Conservation (phyloP, 192 early-diverging fungal genomes). For the Backusella circina region DNA sequence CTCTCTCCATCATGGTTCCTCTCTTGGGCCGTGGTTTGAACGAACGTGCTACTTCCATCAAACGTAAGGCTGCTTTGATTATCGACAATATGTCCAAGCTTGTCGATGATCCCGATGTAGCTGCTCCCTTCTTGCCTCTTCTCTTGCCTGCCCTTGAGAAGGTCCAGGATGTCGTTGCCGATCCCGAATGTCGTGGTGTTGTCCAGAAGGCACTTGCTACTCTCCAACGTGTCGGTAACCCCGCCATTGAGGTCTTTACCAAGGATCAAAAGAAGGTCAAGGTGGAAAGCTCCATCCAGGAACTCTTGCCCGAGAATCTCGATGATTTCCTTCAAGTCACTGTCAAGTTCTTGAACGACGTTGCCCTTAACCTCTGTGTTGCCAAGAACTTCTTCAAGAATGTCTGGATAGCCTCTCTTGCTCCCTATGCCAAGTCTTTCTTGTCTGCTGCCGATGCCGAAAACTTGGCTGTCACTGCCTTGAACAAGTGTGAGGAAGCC, state of each 20-base stretch:
- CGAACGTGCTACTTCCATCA: slow-evolving; percentile 66
- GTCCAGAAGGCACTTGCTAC: slow-evolving; percentile 68
- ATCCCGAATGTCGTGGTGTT: slow-evolving; percentile 73
- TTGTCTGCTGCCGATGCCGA: slow-evolving; percentile 53
- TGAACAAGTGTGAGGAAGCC: slow-evolving; percentile 43
- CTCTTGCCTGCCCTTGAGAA: slow-evolving; percentile 75
- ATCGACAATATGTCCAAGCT: slow-evolving; percentile 93
- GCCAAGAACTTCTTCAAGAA: slow-evolving; percentile 60
- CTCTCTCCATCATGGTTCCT: slow-evolving; percentile 79
- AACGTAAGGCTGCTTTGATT: slow-evolving; percentile 74
- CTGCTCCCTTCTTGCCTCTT: slow-evolving; percentile 74
- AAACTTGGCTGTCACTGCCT: slow-evolving; percentile 41
- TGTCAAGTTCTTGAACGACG: slow-evolving; percentile 54
- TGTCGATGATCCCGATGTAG: slow-evolving; percentile 76
- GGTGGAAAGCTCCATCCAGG: slow-evolving; percentile 48
- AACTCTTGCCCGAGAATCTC: slow-evolving; percentile 51
- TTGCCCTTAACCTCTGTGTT: slow-evolving; percentile 57
- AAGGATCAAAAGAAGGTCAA: slow-evolving; percentile 46
- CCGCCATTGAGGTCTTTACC: slow-evolving; percentile 48
- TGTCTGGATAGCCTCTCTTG: slow-evolving; percentile 61
- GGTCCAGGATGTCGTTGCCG: slow-evolving; percentile 70
- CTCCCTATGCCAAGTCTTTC: slow-evolving; percentile 54
- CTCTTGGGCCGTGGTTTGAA: slow-evolving; percentile 66
- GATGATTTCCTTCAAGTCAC: slow-evolving; percentile 46
- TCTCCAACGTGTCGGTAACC: slow-evolving; percentile 60